A percentile compares a stretch with the other conserved stretches of the same genome.
Evolutionary conservation across 495 filamentous ascomycete genomes (phyloP).

Genomic region (Aspergillus cristatus): DNA sequence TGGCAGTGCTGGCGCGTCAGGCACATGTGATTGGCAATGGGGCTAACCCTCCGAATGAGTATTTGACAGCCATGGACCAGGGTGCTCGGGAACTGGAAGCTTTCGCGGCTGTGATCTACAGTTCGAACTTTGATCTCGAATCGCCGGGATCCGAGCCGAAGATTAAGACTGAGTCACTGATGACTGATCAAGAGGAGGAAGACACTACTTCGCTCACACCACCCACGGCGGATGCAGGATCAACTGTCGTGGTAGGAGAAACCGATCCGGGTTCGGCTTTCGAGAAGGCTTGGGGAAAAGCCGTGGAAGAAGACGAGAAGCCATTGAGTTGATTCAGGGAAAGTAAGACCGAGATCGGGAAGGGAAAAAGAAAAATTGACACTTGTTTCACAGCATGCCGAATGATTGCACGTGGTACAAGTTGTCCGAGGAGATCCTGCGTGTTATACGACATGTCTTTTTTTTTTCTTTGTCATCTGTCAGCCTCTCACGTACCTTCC

Average conservation of each 20-base stretch:
- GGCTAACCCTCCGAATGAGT: constrained; percentile 63
- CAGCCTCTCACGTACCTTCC: too few species aligned
- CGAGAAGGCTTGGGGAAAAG: constrained; percentile 38
- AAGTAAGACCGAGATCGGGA: too few species aligned
- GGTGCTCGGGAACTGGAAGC: constrained; percentile 77
- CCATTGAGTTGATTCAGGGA: constrained; percentile 2
- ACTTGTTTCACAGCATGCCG: too few species aligned
- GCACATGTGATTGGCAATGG: constrained; percentile 82
- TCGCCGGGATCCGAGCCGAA: constrained; percentile 24
- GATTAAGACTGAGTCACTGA: constrained; percentile 2
- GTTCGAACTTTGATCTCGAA: constrained; percentile 77
- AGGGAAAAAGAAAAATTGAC: too few species aligned
- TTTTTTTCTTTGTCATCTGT: too few species aligned
- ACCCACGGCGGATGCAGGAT: too few species aligned
- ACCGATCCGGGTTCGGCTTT: constrained; percentile 20
- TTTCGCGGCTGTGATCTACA: constrained; percentile 90
- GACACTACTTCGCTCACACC: too few species aligned
- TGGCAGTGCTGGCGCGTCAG: constrained; percentile 79
- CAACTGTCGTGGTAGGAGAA: not conserved
- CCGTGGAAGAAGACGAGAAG: constrained; percentile 19
- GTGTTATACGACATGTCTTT: too few species aligned
- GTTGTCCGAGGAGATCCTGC: too few species aligned
- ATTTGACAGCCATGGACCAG: constrained; percentile 71
- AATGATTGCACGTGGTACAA: too few species aligned
- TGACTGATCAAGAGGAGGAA: constrained; percentile 7